Conservation (phyloP, 805 yeast species). For the Candida vaughaniae region DNA sequence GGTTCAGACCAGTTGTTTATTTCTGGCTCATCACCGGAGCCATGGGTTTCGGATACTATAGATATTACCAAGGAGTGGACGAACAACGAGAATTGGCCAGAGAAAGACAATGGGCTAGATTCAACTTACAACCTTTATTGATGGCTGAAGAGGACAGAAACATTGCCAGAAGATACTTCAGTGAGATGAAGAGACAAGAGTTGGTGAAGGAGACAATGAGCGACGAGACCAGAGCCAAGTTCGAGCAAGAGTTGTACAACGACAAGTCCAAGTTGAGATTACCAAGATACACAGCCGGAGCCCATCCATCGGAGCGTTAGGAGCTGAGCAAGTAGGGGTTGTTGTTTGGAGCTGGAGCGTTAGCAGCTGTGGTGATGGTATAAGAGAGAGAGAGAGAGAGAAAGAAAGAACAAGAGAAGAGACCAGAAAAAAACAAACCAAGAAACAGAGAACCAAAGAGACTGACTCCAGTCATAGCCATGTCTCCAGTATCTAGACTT, state of each 20-base stretch:
- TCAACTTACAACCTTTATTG: conserved; percentile 67
- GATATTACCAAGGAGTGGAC: conserved; percentile 61
- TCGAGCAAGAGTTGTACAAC: conserved; percentile 42
- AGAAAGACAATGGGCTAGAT: conserved; percentile 77
- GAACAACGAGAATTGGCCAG: conserved; percentile 74
- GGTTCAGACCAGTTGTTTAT: conserved; percentile 76
- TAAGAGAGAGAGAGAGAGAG: too few species aligned
- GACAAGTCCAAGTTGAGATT: conserved; percentile 45
- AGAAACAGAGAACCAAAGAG: too few species aligned
- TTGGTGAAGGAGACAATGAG: conserved; percentile 43
- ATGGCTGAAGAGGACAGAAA: conserved; percentile 84
- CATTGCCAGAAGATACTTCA: conserved; percentile 64
- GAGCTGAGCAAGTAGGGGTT: too few species aligned
- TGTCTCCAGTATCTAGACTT: too few species aligned
- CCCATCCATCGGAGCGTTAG: conserved; percentile 27
- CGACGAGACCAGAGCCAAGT: conserved; percentile 37
- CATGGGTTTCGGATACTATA: conserved; percentile 72
- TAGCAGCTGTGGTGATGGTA: too few species aligned
- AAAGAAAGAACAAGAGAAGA: too few species aligned
- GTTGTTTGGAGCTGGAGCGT: neutral
- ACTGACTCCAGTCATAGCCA: too few species aligned
- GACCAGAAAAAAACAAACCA: too few species aligned
- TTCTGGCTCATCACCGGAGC: conserved; percentile 61
- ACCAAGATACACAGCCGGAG: conserved; percentile 43
- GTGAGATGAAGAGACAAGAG: conserved; percentile 68